A percentile compares a stretch with the other conserved stretches of the same genome.
These are phyloP conservation scores for Cyberlindnera amylophila DNA, from an alignment of 805 yeast genomes.

Conservation along the genomic window DNA sequence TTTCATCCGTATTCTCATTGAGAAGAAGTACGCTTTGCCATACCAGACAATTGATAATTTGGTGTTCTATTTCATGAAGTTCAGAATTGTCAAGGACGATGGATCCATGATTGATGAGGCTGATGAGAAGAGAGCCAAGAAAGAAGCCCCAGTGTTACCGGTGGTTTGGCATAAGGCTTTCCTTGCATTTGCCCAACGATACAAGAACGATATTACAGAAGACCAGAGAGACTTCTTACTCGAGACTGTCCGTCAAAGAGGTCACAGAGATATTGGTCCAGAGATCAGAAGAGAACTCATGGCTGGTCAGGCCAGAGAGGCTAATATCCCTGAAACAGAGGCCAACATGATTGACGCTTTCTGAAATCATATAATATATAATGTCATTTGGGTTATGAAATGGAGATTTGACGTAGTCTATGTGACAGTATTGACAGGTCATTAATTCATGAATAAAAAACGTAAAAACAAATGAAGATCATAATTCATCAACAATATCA, in stretches of 20 bases:
- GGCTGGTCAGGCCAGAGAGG: slow-evolving; percentile 73
- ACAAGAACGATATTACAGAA: slow-evolving; percentile 96
- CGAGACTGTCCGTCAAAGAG: slow-evolving; percentile 87
- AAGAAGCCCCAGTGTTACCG: slow-evolving; percentile 58
- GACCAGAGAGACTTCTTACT: slow-evolving; percentile 94
- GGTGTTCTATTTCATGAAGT: slow-evolving; percentile 91
- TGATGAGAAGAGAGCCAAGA: slow-evolving; percentile 35
- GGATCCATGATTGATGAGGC: slow-evolving; percentile 35
- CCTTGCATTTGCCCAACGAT: slow-evolving; percentile 89
- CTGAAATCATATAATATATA: slow-evolving; percentile 4
- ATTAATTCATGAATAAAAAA: background rate
- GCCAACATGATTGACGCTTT: slow-evolving; percentile 31
- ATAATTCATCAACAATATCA: slow-evolving; percentile 7
- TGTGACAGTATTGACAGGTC: too few species aligned
- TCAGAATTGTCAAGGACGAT: slow-evolving; percentile 56
- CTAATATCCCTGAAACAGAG: slow-evolving; percentile 26
- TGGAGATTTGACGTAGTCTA: too few species aligned
- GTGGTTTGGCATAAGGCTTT: slow-evolving; percentile 98
- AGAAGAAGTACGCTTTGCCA: slow-evolving; percentile 94
- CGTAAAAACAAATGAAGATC: too few species aligned
- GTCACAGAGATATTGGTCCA: slow-evolving; percentile 85
- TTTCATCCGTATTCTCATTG: slow-evolving; percentile 83
- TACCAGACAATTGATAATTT: slow-evolving; percentile 93
- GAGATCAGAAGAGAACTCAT: slow-evolving; percentile 90
- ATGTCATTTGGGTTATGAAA: background rate